These are phyloP conservation scores for Hygrocybe punicea DNA, from an alignment of 768 basidiomycete genomes.

Conservation along the genomic window DNA sequence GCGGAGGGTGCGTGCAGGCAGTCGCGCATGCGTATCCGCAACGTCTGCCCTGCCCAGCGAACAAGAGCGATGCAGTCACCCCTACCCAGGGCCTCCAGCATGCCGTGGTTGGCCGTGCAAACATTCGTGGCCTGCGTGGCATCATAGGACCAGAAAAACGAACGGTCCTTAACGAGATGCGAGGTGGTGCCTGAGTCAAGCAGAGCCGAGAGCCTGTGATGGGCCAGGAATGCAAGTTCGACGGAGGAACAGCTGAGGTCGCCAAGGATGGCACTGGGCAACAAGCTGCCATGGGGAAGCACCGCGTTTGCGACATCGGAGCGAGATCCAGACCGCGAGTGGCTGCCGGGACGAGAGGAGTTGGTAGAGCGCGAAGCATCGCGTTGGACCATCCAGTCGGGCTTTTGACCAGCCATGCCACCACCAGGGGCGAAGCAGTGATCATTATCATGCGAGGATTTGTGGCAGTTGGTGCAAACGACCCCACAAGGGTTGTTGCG, in stretches of 20 bases:
- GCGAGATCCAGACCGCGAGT: no score
- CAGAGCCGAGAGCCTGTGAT: neutral
- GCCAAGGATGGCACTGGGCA: neutral
- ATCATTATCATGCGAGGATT: neutral
- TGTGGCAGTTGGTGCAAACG: neutral
- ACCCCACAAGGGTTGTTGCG: neutral
- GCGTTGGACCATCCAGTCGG: slow-evolving; percentile 5
- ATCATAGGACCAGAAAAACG: slow-evolving; percentile 17
- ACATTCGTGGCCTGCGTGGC: slow-evolving; percentile 1
- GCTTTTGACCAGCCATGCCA: slow-evolving; percentile 7
- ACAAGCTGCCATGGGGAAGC: neutral
- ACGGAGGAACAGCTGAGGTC: neutral
- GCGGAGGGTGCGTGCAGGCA: slow-evolving; percentile 26
- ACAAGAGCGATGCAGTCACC: slow-evolving; percentile 16
- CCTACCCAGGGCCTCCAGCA: neutral
- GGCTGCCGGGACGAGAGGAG: no score
- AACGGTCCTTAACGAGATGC: slow-evolving; percentile 17
- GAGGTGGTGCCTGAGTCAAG: slow-evolving; percentile 23
- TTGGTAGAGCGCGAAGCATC: no score
- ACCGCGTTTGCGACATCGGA: neutral
- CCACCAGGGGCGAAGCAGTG: neutral
- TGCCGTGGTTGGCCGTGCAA: slow-evolving; percentile 20
- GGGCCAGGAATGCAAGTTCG: neutral
- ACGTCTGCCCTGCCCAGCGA: neutral
- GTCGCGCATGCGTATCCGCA: slow-evolving; percentile 11